Evolutionary conservation across 805 yeast species (phyloP), one percentile per base, ranked within the genome.

Genomic region (Candida germanica): DNA sequence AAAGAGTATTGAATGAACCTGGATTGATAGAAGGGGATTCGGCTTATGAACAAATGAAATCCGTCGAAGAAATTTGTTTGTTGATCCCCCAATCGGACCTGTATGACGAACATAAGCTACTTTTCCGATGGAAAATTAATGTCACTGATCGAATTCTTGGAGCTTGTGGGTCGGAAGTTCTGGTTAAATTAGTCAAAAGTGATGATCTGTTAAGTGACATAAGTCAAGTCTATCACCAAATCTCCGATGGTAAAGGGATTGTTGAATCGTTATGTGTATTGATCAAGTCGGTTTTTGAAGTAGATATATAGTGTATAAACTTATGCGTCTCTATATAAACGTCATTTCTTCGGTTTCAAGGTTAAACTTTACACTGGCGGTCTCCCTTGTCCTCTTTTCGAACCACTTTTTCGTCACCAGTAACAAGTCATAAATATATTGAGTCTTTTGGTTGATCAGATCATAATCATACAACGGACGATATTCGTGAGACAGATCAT

Each of bases 391-490:
- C 41, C 7, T 16, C 17, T 25, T 34, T 28, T 13, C 27, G 13
- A 32, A 22, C 40, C 31, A 31, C 13, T 16, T 20, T 27, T 29
- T 39, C 17, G 39, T 19, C 12, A 33, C n/a, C 8, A 35, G 21
- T n/a, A 43, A 19, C 16, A 43, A 28, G 11, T 35, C 30, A 19
- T 16, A 11, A 7, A 42, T 31, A 27, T 44, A 65, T 14, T 47
- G 44, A 22, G 49, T 51, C 26, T 51, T 58, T 35, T 66, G 70
- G 35, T 60, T 61, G 27, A 49, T 48, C 17, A 44, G 41, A 39
- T 66, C 56, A 42, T 47, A 66, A 39, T 65, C 69, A 32, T 62
- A 61, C 3, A 50, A 37, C 2, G 71, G 61, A 24, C 29, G 35
- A 29, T 15, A 42, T 14, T 33, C 35, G 3, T 14, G 16, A 23